phyloP scores from a whole-genome alignment of 371 early-diverging fungal species.

The Mucor irregularis region DNA sequence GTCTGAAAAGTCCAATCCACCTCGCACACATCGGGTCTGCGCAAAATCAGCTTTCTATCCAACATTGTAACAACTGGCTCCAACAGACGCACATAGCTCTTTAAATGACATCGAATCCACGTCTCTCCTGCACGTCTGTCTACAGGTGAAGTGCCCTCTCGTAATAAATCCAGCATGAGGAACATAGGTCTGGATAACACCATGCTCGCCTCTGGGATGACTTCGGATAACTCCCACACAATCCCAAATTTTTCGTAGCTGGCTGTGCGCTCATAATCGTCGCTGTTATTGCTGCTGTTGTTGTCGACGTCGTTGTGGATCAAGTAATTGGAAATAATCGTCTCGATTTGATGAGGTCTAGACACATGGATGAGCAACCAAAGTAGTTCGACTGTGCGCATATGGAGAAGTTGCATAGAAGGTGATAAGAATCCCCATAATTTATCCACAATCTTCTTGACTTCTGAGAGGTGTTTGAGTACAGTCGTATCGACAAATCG shows the following conservation, averaged over 20 bases:
- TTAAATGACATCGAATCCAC: slow-evolving; percentile 70
- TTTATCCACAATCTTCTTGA: slow-evolving; percentile 35
- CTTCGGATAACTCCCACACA: slow-evolving; percentile 70
- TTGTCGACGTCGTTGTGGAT: slow-evolving; percentile 33
- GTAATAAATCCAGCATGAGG: slow-evolving; percentile 68
- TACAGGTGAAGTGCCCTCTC: slow-evolving; percentile 53
- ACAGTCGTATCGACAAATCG: slow-evolving; percentile 21
- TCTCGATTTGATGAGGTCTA: slow-evolving; percentile 60
- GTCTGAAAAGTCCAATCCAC: slow-evolving; percentile 48
- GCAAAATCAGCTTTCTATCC: slow-evolving; percentile 54
- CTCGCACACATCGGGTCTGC: slow-evolving; percentile 30
- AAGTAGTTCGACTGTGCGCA: slow-evolving; percentile 64
- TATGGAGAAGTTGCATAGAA: slow-evolving; percentile 50
- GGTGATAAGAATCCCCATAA: slow-evolving; percentile 55
- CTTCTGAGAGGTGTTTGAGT: slow-evolving; percentile 9
- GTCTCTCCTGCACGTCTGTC: slow-evolving; percentile 69
- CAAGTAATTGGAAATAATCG: slow-evolving; percentile 58
- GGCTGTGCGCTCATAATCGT: slow-evolving; percentile 32
- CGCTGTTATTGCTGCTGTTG: slow-evolving; percentile 45
- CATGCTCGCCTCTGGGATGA: slow-evolving; percentile 37
- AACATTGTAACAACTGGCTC: slow-evolving; percentile 67
- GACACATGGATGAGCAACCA: slow-evolving; percentile 63
- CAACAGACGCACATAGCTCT: slow-evolving; percentile 61
- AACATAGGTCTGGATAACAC: slow-evolving; percentile 73
- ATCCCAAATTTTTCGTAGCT: slow-evolving; percentile 69